Evolutionary conservation across 2,329 filamentous ascomycete species (phyloP), one percentile per base, ranked within the genome.

Genomic region (Dothideomycetidae sp.): DNA sequence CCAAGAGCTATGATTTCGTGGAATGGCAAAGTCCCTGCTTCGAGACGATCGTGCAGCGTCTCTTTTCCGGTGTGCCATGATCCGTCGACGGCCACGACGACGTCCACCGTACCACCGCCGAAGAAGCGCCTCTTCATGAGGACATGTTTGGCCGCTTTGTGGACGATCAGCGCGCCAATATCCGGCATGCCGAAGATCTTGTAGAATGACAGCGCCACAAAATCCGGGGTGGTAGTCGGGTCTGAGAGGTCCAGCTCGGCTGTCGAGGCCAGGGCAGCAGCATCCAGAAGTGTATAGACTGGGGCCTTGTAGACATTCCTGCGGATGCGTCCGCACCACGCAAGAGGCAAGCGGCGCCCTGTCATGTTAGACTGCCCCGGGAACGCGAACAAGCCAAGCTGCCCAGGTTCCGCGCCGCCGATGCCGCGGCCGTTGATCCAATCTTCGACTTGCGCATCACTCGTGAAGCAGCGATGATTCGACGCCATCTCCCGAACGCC

Each of bases 101-200:
- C 71, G 35, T 70, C 66, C 26, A 75, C 70, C 1, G 77, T 81
- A 7, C 76, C 77, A 17, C 77, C 77, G 13, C 75, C 77, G 48
- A 81, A 81, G 50, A 78, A 81, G 42, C 62, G 67, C 29, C 72
- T 61, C 38, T 63, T 59, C 36, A 62, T 66, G 30, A 70, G 63
- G 36, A 74, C 63, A 42, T 73, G 63, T 1, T 67, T 67, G 1
- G 75, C 71, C 9, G 62, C 58, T 46, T 63, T 64, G 12, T 71
- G 64, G 7, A 77, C 68, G 18, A 78, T 59, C 7, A 78, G 52
- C 1, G 67, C 73, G 3, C 74, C 74, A 10, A 78, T 59, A 46
- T 78, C 71, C 2, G n/a, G 74, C 39, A 74, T 77, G 1, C 74
- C 74, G 46, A 78, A 78, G 45, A 78, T 74, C 53, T 78, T 78